These are phyloP conservation scores for Tubosaeta sp. DNA, from an alignment of 768 basidiomycete species.

Conservation along the genomic window DNA sequence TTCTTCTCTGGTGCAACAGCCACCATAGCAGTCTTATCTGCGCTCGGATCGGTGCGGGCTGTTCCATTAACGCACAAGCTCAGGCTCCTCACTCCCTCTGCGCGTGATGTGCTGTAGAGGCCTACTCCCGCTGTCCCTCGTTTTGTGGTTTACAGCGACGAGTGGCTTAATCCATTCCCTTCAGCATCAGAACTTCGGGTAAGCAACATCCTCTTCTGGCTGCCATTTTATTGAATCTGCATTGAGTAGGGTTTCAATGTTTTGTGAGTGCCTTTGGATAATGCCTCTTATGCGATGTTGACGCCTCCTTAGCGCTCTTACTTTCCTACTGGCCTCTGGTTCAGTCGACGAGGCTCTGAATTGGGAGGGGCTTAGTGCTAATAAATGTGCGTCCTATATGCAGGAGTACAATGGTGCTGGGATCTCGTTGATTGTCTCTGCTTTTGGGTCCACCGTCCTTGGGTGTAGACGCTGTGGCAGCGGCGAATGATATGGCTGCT, in stretches of 20 bases:
- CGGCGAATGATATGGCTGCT: conserved; percentile 41
- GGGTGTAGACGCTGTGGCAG: conserved; percentile 35
- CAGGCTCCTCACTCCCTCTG: conserved; percentile 17
- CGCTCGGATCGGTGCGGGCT: conserved; percentile 11
- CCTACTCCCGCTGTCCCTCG: conserved; percentile 43
- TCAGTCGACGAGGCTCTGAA: conserved; percentile 43
- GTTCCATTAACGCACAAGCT: conserved; percentile 22
- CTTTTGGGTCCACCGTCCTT: conserved; percentile 43
- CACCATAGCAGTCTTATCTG: conserved; percentile 4
- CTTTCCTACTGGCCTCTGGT: conserved; percentile 41
- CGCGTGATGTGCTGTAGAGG: conserved; percentile 19
- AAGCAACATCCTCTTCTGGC: background rate
- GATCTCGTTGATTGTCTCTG: conserved; percentile 54
- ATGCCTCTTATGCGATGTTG: background rate
- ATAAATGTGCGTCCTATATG: conserved; percentile 39
- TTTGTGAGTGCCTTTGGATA: conserved; percentile 22
- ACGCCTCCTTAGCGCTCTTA: conserved; percentile 29
- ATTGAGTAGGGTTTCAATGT: conserved; percentile 31
- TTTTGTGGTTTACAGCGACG: conserved; percentile 41
- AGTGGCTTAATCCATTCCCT: conserved; percentile 43
- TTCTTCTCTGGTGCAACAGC: conserved; percentile 5
- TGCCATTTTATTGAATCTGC: background rate
- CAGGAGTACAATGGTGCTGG: conserved; percentile 50
- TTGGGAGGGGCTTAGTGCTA: conserved; percentile 39
- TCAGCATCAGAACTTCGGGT: conserved; percentile 42